Conservation (phyloP, 129 eudicot genomes). For the Ambrosia trifida region DNA sequence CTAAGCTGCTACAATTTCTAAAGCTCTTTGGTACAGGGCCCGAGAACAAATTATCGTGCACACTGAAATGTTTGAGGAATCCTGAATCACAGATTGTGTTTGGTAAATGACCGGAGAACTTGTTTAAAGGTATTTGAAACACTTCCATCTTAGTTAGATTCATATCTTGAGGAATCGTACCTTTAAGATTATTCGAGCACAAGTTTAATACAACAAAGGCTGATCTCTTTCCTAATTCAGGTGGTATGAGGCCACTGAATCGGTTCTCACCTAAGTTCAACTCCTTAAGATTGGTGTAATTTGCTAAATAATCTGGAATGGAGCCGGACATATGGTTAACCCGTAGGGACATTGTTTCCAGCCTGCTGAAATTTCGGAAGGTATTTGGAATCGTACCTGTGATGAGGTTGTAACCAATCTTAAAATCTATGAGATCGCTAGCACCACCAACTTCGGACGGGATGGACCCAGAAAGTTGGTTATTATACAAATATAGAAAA, state of each 20-base stretch:
- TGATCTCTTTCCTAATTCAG: slow-evolving; percentile 22
- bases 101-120: slow-evolving; percentile 33
- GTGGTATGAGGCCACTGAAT: slow-evolving; percentile 27
- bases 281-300: slow-evolving; percentile 5
- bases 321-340: slow-evolving; percentile 8
- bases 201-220: not conserved
- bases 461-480: slow-evolving; percentile 22
- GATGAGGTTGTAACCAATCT: not conserved
- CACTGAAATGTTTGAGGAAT: not conserved
- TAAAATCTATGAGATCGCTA: slow-evolving; percentile 10
- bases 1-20: slow-evolving; percentile 37
- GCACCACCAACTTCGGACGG: slow-evolving; percentile 16
- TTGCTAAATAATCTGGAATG: slow-evolving; percentile 3
- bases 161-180: slow-evolving; percentile 25
- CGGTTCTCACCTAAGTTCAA: not conserved
- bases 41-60: slow-evolving; percentile 14
- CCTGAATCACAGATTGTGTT: slow-evolving; percentile 26
- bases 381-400: slow-evolving; percentile 22
- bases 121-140: not conserved
- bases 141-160: slow-evolving; percentile 24
- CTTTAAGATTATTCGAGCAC: slow-evolving; percentile 23
- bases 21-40: slow-evolving; percentile 49
- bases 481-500: slow-evolving; percentile 3
- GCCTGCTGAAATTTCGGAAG: slow-evolving; percentile 3
- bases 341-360: not conserved